A percentile compares a stretch with the other conserved stretches of the same genome.
These are phyloP conservation scores for Chaetoceros tenuissimus DNA, from an alignment of 108 stramenopile genomes.

Conservation along the genomic window DNA sequence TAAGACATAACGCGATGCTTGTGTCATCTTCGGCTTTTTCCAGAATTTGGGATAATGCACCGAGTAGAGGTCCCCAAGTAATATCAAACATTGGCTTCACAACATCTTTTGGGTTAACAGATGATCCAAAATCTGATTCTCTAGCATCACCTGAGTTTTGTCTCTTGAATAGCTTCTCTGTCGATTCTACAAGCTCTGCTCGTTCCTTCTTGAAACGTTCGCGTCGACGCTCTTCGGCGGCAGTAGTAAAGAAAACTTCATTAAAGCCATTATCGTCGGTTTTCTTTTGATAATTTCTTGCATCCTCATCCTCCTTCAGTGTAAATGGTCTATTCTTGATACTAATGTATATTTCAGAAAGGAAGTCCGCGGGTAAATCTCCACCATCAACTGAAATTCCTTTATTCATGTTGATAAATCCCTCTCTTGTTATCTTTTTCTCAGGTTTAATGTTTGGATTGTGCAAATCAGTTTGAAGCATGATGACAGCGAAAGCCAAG, in stretches of 20 bases:
- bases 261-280: neutral
- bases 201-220: conserved; percentile 88
- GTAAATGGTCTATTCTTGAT: conserved; percentile 91
- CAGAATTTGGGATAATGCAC: conserved; percentile 86
- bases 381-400: conserved; percentile 91
- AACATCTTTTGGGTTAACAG: conserved; percentile 64
- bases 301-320: conserved; percentile 93
- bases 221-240: conserved; percentile 61
- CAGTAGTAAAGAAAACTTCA: conserved; percentile 35
- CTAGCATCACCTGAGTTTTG: neutral
- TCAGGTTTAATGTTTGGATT: conserved; percentile 95
- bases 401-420: conserved; percentile 89
- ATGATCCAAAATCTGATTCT: conserved; percentile 22
- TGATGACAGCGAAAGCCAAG: conserved; percentile 97
- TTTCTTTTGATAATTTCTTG: conserved; percentile 31
- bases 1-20: conserved; percentile 72
- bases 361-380: conserved; percentile 87
- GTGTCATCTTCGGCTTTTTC: conserved; percentile 75
- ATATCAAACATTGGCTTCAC: conserved; percentile 96
- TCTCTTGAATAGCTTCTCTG: conserved; percentile 44
- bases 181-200: conserved; percentile 87
- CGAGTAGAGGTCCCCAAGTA: conserved; percentile 95
- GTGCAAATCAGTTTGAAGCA: conserved; percentile 99
- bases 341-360: conserved; percentile 88
- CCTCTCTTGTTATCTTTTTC: conserved; percentile 90